Percentiles rank a stretch among this genome's conserved stretches.
Evolutionary conservation across 805 yeast species (phyloP).

Genomic region (Wickerhamiella vanderwaltii): DNA sequence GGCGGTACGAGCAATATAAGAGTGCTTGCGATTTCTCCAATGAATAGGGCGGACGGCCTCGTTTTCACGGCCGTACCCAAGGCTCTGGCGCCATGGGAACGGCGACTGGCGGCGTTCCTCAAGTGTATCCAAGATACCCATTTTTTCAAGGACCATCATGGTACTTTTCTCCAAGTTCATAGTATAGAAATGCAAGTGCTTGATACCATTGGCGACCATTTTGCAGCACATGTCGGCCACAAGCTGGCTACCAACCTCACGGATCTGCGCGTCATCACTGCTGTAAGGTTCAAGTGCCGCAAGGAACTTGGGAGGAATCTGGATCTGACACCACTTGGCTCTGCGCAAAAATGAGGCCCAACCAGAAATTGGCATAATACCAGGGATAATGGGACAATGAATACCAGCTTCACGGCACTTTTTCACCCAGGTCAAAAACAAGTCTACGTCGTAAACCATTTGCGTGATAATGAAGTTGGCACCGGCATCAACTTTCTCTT

Average conservation of each 20-base stretch:
- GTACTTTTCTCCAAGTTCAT: slow-evolving; percentile 94
- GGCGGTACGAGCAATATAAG: slow-evolving; percentile 78
- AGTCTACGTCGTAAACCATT: slow-evolving; percentile 90
- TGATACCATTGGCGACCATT: slow-evolving; percentile 55
- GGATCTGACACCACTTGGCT: slow-evolving; percentile 85
- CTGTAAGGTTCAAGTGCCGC: slow-evolving; percentile 65
- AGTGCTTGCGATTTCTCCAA: slow-evolving; percentile 88
- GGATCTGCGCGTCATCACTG: slow-evolving; percentile 80
- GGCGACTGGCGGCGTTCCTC: slow-evolving; percentile 14
- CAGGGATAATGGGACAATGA: slow-evolving; percentile 82
- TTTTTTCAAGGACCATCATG: slow-evolving; percentile 68
- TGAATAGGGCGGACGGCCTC: slow-evolving; percentile 89
- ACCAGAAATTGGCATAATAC: slow-evolving; percentile 97
- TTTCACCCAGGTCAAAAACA: slow-evolving; percentile 71
- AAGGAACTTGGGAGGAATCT: slow-evolving; percentile 62
- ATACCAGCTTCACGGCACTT: slow-evolving; percentile 60
- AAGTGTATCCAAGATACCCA: slow-evolving; percentile 36
- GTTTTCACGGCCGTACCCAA: slow-evolving; percentile 64
- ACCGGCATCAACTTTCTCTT: slow-evolving; percentile 86
- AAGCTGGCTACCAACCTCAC: slow-evolving; percentile 73
- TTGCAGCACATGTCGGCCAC: slow-evolving; percentile 72
- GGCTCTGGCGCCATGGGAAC: slow-evolving; percentile 82
- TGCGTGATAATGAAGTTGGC: slow-evolving; percentile 91
- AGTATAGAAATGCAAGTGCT: slow-evolving; percentile 89
- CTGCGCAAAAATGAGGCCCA: slow-evolving; percentile 86